Evolutionary conservation across 1,139 yeast genomes (phyloP).

Genomic region (Scheffersomyces lignicola): DNA sequence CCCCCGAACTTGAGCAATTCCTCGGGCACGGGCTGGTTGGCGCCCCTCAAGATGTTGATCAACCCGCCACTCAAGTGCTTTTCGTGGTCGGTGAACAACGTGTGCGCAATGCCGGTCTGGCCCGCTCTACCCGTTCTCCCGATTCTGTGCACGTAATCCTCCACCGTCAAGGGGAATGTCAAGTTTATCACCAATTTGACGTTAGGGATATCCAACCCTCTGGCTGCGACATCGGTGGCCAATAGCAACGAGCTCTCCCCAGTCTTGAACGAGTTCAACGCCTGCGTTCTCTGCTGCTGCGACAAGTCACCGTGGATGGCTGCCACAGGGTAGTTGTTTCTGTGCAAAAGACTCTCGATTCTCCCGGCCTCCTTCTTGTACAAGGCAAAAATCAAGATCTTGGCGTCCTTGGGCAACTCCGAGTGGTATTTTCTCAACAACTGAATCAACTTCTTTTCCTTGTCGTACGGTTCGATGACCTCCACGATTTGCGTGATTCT

Average conservation of each 20-base stretch:
- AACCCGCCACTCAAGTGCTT: conserved; percentile 95
- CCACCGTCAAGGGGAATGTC: conserved; percentile 96
- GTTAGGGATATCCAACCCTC: conserved; percentile 97
- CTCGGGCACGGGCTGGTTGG: conserved; percentile 95
- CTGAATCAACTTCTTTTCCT: conserved; percentile 74
- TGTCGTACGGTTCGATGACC: conserved; percentile 80
- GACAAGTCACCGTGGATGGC: conserved; percentile 96
- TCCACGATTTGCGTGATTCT: conserved; percentile 92
- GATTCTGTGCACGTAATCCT: conserved; percentile 96
- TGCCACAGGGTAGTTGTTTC: conserved; percentile 77
- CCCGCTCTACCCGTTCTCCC: conserved; percentile 99
- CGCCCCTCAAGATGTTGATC: conserved; percentile 88
- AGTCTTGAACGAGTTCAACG: conserved; percentile 79
- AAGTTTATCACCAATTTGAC: conserved; percentile 94
- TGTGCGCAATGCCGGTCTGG: conserved; percentile 89
- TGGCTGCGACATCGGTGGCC: conserved; percentile 99
- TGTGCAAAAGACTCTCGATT: conserved; percentile 71
- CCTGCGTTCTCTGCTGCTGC: conserved; percentile 89
- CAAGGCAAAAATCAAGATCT: conserved; percentile 86
- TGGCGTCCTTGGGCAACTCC: conserved; percentile 65
- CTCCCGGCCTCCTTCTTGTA: conserved; percentile 96
- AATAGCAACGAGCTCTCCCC: conserved; percentile 76
- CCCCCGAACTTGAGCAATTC: conserved; percentile 94
- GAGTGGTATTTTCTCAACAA: conserved; percentile 74
- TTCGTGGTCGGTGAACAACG: conserved; percentile 94